A percentile compares a stretch with the other conserved stretches of the same genome.
Evolutionary conservation across 768 basidiomycete genomes (phyloP).

Genomic region (Tremella yokohamensis): DNA sequence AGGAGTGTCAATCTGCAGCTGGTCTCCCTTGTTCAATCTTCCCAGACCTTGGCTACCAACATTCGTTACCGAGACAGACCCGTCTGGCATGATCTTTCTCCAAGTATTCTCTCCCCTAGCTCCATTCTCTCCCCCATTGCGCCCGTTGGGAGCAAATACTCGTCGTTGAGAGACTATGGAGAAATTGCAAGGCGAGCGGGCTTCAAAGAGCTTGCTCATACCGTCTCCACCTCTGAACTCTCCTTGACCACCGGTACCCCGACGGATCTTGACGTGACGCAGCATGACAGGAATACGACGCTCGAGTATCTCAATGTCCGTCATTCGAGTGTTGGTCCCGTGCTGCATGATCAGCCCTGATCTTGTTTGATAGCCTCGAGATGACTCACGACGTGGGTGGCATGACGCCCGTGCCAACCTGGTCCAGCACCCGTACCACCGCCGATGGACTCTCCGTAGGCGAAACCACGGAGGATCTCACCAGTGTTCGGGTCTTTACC

Average conservation of each 20-base stretch:
- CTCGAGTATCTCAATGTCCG: constrained; percentile 16
- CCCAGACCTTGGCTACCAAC: constrained; percentile 33
- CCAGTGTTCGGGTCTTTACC: not conserved
- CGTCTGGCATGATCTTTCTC: constrained; percentile 3
- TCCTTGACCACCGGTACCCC: constrained; percentile 14
- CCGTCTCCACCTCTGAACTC: constrained; percentile 7
- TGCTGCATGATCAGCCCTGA: not conserved
- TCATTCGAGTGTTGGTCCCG: constrained; percentile 20
- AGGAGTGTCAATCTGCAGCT: constrained; percentile 32
- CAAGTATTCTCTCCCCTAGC: constrained; percentile 14
- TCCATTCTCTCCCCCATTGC: constrained; percentile 8
- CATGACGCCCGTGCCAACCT: constrained; percentile 11
- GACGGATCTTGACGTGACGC: constrained; percentile 14
- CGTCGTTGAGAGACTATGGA: not conserved
- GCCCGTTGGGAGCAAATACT: not conserved
- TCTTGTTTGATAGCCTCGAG: no score
- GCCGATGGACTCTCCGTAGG: not conserved
- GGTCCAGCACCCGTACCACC: constrained; percentile 18
- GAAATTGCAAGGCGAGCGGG: not conserved
- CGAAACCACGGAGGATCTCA: not conserved
- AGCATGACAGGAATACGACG: constrained; percentile 12
- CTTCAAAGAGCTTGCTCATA: not conserved
- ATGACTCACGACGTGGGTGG: constrained; percentile 6
- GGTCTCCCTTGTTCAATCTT: constrained; percentile 27
- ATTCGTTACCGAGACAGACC: constrained; percentile 12